Evolutionary conservation across 148 eudicot genomes (phyloP).

Genomic region (Persicaria tinctoria): DNA sequence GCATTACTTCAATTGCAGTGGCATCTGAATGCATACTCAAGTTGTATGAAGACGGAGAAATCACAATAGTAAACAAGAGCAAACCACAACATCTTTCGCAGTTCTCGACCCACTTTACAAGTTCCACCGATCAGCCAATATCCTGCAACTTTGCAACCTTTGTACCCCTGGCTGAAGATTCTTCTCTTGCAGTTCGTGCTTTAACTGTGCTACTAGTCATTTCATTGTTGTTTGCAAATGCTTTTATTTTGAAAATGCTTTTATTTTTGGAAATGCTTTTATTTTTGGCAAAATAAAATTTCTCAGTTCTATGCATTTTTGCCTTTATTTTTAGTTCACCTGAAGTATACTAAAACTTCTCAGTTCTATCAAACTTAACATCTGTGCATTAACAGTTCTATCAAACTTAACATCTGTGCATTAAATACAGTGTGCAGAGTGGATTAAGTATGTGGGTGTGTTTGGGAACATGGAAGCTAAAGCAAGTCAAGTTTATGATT

Average conservation of each 20-base stretch:
- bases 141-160: constrained; percentile 74
- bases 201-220: background rate
- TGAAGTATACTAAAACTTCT: too few species aligned
- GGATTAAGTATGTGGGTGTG: constrained; percentile 87
- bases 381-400: background rate
- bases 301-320: too few species aligned
- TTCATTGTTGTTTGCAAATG: background rate
- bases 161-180: constrained; percentile 53
- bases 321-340: too few species aligned
- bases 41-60: constrained; percentile 58
- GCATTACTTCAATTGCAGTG: constrained; percentile 58
- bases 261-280: background rate
- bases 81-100: constrained; percentile 49
- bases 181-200: constrained; percentile 66
- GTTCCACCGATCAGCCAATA: constrained; percentile 44
- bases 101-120: constrained; percentile 55
- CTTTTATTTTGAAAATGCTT: background rate
- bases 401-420: background rate
- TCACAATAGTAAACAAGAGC: constrained; percentile 53
- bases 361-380: too few species aligned
- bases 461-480: constrained; percentile 75
- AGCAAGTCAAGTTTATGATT: constrained; percentile 77
- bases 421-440: constrained; percentile 70
- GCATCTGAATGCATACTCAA: constrained; percentile 70
- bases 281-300: too few species aligned